Conservation (phyloP, 352 stramenopile species). For the Thalassiosira livingstoniorum region DNA sequence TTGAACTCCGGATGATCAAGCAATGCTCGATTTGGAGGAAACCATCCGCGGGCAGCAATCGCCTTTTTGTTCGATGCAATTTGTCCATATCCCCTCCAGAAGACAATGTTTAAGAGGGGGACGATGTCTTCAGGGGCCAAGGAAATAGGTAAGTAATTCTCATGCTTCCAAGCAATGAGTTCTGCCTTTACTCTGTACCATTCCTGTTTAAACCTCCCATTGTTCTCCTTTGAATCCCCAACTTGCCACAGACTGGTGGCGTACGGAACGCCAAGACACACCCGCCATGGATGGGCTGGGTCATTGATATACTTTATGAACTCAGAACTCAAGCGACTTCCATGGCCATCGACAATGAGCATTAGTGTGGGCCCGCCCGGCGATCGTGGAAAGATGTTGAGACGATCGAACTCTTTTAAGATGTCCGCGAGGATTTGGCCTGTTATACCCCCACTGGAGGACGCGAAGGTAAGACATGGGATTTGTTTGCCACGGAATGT, state of each 20-base stretch:
- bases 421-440: background rate
- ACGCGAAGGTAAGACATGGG: background rate
- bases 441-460: background rate
- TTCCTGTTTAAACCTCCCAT: background rate
- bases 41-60: constrained; percentile 20
- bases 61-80: background rate
- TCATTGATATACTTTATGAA: background rate
- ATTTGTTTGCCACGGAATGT: constrained; percentile 21
- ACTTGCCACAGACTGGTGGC: background rate
- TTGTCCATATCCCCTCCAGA: background rate
- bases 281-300: background rate
- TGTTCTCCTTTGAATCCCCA: background rate
- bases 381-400: background rate
- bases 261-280: background rate
- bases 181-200: background rate
- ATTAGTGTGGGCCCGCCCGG: background rate
- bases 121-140: background rate
- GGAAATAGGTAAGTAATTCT: constrained; percentile 8
- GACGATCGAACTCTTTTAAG: background rate
- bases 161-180: constrained; percentile 22
- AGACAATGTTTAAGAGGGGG: background rate
- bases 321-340: background rate
- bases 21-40: constrained; percentile 17
- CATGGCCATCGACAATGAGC: background rate
- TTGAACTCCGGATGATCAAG: constrained; percentile 3